Evolutionary conservation across 352 stramenopile species (phyloP).

Genomic region (Pythium guiyangense): DNA sequence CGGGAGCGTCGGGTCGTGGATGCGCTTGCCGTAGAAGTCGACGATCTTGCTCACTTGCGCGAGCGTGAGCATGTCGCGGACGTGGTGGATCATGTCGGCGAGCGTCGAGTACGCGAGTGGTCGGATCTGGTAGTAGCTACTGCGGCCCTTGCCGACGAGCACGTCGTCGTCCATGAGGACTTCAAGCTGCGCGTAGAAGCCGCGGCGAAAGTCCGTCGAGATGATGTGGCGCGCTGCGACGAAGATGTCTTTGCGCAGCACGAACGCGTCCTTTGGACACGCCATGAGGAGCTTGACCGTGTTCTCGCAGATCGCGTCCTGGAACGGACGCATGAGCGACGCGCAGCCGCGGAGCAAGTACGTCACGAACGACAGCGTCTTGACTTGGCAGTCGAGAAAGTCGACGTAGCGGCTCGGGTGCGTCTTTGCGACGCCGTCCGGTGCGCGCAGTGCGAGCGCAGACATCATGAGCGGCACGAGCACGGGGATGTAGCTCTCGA

Average conservation of each 20-base stretch:
- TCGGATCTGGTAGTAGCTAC: slow-evolving; percentile 87
- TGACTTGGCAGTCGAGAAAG: slow-evolving; percentile 95
- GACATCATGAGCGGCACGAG: slow-evolving; percentile 98
- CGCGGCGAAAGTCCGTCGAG: slow-evolving; percentile 95
- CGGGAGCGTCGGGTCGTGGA: slow-evolving; percentile 90
- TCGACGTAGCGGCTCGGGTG: slow-evolving; percentile 80
- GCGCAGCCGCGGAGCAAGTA: slow-evolving; percentile 93
- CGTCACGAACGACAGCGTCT: slow-evolving; percentile 97
- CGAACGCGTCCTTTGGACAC: slow-evolving; percentile 94
- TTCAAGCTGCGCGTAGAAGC: slow-evolving; percentile 95
- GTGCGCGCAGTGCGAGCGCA: slow-evolving; percentile 83
- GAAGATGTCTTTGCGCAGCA: slow-evolving; percentile 95
- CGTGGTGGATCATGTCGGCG: slow-evolving; percentile 97
- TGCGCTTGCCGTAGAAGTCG: slow-evolving; percentile 91
- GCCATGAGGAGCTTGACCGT: slow-evolving; percentile 93
- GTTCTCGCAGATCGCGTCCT: slow-evolving; percentile 92
- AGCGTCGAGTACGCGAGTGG: slow-evolving; percentile 96
- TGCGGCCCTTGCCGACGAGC: slow-evolving; percentile 85
- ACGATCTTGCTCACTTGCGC: slow-evolving; percentile 94
- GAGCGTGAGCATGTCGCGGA: slow-evolving; percentile 93
- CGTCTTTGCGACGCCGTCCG: slow-evolving; percentile 46
- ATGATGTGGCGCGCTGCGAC: slow-evolving; percentile 96
- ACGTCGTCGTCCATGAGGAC: slow-evolving; percentile 95
- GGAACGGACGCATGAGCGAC: slow-evolving; percentile 92
- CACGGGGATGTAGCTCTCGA: slow-evolving; percentile 93